Conservation (phyloP, 2,329 filamentous ascomycete genomes). For the Fusarium sp. region DNA sequence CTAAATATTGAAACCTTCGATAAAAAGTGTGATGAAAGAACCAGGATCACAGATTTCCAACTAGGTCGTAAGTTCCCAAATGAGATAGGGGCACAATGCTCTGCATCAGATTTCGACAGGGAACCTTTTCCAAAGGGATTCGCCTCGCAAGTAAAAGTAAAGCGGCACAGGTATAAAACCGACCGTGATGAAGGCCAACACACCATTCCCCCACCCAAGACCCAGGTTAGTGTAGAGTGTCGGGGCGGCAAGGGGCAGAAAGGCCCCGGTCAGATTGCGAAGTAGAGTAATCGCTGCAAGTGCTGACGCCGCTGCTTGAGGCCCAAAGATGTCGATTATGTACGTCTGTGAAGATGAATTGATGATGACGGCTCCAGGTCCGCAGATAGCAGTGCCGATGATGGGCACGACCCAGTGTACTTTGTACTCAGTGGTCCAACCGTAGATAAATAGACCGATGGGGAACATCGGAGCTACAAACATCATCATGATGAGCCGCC, state of each 20-base stretch:
- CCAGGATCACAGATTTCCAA: too few relatives aligned
- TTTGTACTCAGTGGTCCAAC: slow-evolving; percentile 26
- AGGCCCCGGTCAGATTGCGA: slow-evolving; percentile 1
- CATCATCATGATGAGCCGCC: slow-evolving; percentile 16
- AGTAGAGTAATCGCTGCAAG: slow-evolving; percentile 28
- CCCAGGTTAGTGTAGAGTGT: slow-evolving; percentile 44
- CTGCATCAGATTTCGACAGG: not conserved
- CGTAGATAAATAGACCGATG: slow-evolving; percentile 22
- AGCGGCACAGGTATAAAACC: slow-evolving; percentile 53
- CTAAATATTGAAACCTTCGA: too few relatives aligned
- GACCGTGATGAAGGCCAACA: slow-evolving; percentile 53
- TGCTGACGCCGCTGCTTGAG: slow-evolving; percentile 16
- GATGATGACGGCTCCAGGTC: fast-evolving
- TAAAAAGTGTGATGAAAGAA: too few relatives aligned
- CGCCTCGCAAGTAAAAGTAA: slow-evolving; percentile 52
- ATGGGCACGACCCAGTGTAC: slow-evolving; percentile 28
- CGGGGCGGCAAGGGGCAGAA: slow-evolving; percentile 19
- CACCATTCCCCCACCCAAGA: slow-evolving; percentile 58
- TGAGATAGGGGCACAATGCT: too few relatives aligned
- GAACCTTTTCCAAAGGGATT: slow-evolving; percentile 36
- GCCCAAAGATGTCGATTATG: not conserved
- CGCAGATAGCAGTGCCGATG: slow-evolving; percentile 1
- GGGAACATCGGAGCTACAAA: slow-evolving; percentile 16
- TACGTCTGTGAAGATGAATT: slow-evolving; percentile 9
- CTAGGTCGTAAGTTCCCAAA: too few relatives aligned